Evolutionary conservation across 345 rosid species (phyloP).

Genomic region (Eutrema japonicum): DNA sequence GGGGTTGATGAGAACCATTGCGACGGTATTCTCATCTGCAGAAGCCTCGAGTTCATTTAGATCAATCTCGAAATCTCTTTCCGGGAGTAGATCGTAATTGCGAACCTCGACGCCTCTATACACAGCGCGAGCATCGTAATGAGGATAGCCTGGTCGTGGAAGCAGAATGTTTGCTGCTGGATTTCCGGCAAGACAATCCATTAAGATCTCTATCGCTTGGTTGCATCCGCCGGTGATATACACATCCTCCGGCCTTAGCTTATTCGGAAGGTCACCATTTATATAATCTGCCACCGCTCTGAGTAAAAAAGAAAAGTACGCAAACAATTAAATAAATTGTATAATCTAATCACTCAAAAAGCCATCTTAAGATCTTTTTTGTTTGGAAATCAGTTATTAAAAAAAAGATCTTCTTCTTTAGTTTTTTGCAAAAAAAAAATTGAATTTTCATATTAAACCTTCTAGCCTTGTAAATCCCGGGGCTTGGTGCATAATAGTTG

Average conservation of each 20-base stretch:
- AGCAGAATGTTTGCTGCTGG: constrained; percentile 54
- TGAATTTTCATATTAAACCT: constrained; percentile 34
- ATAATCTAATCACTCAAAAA: no score
- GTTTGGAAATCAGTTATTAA: no score
- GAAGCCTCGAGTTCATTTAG: constrained; percentile 47
- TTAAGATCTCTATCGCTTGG: constrained; percentile 53
- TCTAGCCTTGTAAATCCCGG: constrained; percentile 57
- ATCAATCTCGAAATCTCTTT: constrained; percentile 59
- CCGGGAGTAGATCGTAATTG: constrained; percentile 52
- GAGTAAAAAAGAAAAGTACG: background rate
- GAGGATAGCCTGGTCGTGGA: constrained; percentile 43
- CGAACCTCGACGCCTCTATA: constrained; percentile 45
- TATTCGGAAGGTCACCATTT: constrained; percentile 45
- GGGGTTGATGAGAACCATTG: constrained; percentile 56
- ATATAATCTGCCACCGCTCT: constrained; percentile 58
- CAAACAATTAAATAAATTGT: background rate
- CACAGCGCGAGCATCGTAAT: constrained; percentile 43
- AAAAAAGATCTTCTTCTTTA: no score
- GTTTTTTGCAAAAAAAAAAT: background rate
- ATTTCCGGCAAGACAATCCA: constrained; percentile 45
- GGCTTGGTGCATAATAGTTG: constrained; percentile 49
- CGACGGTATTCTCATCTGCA: constrained; percentile 60
- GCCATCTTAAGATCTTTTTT: no score
- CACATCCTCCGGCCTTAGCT: constrained; percentile 53
- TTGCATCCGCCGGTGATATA: constrained; percentile 54